Evolutionary conservation across 805 yeast species (phyloP), one percentile per base, ranked within the genome.

Genomic region (Grigorovia yakushimaensis): DNA sequence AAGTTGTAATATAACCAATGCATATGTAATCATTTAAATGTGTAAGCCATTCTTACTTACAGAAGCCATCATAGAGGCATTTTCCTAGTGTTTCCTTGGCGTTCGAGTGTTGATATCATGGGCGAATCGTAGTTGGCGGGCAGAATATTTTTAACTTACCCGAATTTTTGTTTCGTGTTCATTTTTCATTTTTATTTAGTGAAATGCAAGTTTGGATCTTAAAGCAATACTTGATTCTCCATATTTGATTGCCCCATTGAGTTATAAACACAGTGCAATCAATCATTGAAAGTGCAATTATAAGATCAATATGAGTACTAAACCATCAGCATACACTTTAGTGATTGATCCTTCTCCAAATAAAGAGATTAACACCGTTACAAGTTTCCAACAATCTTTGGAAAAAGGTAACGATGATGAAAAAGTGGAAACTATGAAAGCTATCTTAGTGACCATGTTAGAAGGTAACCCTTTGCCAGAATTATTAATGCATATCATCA

Each of bases 391-490:
- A 61, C 74, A 77, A 46, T 73, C 81, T 55, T 74, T 93, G 55
- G 98, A 93, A 70, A 87, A 85, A 66, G 93, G 95, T 47, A 78
- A 79, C 53, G 98, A 91, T 65, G 95, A 83, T 35, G 80, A 78
- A 56, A 89, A 91, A 69, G 79, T 91, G 54, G 84, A 79, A 45
- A 82, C 96, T 51, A 93, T 93, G 98, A 84, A 84, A 61, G 78
- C 79, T 58, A 84, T 93, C 55, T 75, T 93, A 55, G 79, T 85
- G 49, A 76, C 87, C 45, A 88, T 94, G 80, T 76, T 93, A 53
- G 91, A 87, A 62, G 96, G 97, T 33, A 95, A 91, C 59, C 81
- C 94, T 49, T 73, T 91, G 81, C 94, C 96, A 17, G 93, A 85
- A 49, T 72, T 93, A 55, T 77, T 93, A 68, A 93, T 93, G 98